Conservation (phyloP, 1,139 yeast genomes). For the Kluyveromyces sp. region DNA sequence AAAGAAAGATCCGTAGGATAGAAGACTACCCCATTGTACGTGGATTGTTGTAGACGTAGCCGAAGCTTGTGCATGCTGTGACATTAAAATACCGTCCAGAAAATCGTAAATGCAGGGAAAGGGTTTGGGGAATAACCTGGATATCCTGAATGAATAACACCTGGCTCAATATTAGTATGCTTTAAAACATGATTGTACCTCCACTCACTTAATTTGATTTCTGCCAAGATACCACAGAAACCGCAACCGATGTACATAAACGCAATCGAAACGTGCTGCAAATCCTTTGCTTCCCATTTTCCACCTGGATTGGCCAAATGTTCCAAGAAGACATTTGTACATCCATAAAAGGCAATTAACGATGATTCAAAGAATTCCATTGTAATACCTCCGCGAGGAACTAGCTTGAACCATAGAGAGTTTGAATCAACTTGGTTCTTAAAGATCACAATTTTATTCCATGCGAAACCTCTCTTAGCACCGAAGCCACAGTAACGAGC, state of each 20-base stretch:
- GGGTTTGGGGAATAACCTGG: conserved; percentile 86
- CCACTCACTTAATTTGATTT: conserved; percentile 43
- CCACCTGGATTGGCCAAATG: conserved; percentile 73
- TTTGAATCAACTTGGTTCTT: conserved; percentile 26
- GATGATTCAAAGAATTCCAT: conserved; percentile 83
- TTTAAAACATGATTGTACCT: conserved; percentile 30
- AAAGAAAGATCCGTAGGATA: conserved; percentile 70
- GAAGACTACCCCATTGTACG: conserved; percentile 82
- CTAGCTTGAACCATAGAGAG: conserved; percentile 33
- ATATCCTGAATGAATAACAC: conserved; percentile 36
- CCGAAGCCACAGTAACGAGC: conserved; percentile 85
- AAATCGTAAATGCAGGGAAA: conserved; percentile 84
- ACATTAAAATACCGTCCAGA: conserved; percentile 96
- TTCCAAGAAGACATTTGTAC: conserved; percentile 81
- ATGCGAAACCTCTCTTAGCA: conserved; percentile 73
- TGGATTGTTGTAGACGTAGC: conserved; percentile 70
- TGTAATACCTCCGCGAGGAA: conserved; percentile 52
- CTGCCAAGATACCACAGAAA: conserved; percentile 78
- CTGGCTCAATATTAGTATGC: conserved; percentile 20
- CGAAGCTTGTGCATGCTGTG: conserved; percentile 85
- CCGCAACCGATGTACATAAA: conserved; percentile 92
- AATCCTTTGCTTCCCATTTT: conserved; percentile 83
- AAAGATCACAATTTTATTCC: conserved; percentile 58
- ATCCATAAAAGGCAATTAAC: conserved; percentile 78
- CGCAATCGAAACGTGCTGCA: conserved; percentile 93